Conservation (phyloP, 1,284 basidiomycete genomes). For the Bothia castanella region DNA sequence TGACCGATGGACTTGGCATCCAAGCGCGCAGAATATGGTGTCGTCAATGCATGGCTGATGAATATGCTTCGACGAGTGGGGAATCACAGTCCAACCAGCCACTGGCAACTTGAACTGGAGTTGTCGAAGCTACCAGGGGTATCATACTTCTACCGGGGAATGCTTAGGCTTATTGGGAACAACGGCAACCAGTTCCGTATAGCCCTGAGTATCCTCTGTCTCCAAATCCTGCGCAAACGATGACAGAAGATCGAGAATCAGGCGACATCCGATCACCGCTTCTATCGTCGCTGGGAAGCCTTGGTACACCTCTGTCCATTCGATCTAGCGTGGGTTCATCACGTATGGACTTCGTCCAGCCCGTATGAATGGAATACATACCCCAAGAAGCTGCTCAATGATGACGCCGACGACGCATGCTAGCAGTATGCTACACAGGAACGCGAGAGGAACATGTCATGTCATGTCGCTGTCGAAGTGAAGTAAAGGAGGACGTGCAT, state of each 20-base stretch:
- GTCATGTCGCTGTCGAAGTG: not conserved
- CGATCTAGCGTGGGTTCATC: not conserved
- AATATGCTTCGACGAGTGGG: no score
- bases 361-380: not conserved
- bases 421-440: conserved; percentile 12
- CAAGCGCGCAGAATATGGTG: no score
- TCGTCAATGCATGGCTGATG: no score
- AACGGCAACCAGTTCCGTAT: not conserved
- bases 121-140: no score
- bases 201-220: not conserved
- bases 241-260: conserved; percentile 8
- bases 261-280: conserved; percentile 5
- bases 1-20: no score
- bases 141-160: no score
- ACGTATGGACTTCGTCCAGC: not conserved
- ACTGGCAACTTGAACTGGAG: no score
- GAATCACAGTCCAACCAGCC: no score
- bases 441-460: not conserved
- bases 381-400: conserved; percentile 11
- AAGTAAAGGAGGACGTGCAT: not conserved
- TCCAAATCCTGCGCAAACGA: not conserved
- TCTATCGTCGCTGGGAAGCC: not conserved
- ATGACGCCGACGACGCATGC: conserved; percentile 2
- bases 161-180: not conserved
- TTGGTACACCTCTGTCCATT: not conserved